These are phyloP conservation scores for Pestalotiopsis sp. DNA, from an alignment of 2,329 filamentous ascomycete species.

Conservation along the genomic window DNA sequence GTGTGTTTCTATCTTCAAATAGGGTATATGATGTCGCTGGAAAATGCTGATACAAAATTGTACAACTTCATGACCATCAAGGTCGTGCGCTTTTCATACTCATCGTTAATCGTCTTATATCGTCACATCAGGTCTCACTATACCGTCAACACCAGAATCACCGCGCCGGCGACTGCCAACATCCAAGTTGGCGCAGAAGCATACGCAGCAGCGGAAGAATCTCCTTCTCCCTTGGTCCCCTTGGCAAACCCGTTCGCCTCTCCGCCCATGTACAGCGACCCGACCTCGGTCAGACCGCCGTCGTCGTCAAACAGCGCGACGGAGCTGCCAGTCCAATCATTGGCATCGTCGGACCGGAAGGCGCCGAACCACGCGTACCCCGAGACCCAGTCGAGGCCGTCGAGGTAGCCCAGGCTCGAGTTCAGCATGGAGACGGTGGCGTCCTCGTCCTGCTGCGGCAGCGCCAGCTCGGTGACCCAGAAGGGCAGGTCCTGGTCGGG, in stretches of 20 bases:
- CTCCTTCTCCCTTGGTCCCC: constrained; percentile 25
- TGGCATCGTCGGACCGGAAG: constrained; percentile 38
- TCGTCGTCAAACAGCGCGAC: constrained; percentile 38
- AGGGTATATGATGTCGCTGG: not conserved
- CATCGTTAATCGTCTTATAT: not conserved
- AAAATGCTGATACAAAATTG: not conserved
- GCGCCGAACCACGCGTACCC: constrained; percentile 44
- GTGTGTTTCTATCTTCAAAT: not conserved
- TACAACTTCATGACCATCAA: not conserved
- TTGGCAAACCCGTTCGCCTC: constrained; percentile 37
- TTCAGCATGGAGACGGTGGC: constrained; percentile 42
- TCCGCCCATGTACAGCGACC: constrained; percentile 40
- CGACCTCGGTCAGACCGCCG: constrained; percentile 39
- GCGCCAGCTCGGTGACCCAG: constrained; percentile 43
- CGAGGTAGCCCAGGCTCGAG: constrained; percentile 36
- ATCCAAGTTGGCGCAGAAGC: not conserved
- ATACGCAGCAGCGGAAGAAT: not conserved
- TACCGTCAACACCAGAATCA: not conserved
- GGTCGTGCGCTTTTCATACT: not conserved
- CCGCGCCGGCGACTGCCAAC: not conserved
- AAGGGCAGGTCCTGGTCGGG: constrained; percentile 22
- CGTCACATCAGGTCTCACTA: not conserved
- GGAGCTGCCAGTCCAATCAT: constrained; percentile 39
- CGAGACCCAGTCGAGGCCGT: constrained; percentile 33
- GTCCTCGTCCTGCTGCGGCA: constrained; percentile 35